Evolutionary conservation across 441 rosid species (phyloP).

Genomic region (Omphalea diandra): DNA sequence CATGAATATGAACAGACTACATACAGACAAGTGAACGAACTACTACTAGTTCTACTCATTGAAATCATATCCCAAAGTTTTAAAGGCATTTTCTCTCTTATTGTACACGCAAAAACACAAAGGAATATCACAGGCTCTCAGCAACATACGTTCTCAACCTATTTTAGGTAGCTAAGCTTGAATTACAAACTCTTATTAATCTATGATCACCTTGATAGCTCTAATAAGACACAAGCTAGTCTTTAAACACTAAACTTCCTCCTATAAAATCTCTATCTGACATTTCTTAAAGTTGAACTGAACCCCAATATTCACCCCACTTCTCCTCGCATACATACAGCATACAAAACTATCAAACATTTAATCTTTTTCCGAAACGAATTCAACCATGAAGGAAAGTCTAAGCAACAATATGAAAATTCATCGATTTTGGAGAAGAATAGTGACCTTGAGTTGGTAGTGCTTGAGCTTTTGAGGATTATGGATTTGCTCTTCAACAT

Average conservation of each 20-base stretch:
- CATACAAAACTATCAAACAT: too few relatives aligned
- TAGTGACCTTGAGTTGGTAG: slow-evolving; percentile 67
- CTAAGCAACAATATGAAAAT: not conserved
- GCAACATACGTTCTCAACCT: not conserved
- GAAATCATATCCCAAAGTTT: too few relatives aligned
- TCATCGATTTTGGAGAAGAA: not conserved
- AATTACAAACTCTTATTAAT: not conserved
- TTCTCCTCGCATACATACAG: too few relatives aligned
- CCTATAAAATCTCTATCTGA: too few relatives aligned
- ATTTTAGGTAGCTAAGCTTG: slow-evolving; percentile 10
- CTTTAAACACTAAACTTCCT: too few relatives aligned
- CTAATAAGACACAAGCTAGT: not conserved
- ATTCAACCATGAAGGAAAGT: not conserved
- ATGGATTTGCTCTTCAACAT: slow-evolving; percentile 22
- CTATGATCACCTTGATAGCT: not conserved
- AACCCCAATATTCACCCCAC: too few relatives aligned
- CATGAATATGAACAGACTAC: not conserved
- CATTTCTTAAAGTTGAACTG: too few relatives aligned
- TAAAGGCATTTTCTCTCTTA: too few relatives aligned
- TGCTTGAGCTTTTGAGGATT: slow-evolving; percentile 64
- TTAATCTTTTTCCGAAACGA: not conserved
- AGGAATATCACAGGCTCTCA: not conserved
- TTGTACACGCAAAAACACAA: too few relatives aligned
- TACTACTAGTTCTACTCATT: not conserved
- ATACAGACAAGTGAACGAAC: not conserved